Percentiles rank a stretch among this genome's conserved stretches.
phyloP scores from a whole-genome alignment of 2,329 filamentous ascomycete species.

The Fonsecaea pugnacius region DNA sequence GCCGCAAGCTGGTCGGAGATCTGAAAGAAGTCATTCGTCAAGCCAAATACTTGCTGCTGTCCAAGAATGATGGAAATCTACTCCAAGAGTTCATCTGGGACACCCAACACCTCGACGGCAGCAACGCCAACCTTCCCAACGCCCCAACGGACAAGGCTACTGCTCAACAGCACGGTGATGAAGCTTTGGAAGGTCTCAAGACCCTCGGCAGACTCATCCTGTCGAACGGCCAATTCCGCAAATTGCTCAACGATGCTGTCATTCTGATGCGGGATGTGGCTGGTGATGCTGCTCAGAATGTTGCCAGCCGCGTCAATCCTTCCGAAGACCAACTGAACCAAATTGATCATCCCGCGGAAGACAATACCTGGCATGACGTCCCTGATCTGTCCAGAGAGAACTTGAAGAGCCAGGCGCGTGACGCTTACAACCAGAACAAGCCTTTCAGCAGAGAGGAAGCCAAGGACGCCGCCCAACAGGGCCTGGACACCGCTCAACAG shows the following conservation, averaged over 20 bases:
- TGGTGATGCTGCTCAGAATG: slow-evolving; percentile 82
- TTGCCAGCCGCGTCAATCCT: slow-evolving; percentile 75
- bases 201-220: slow-evolving; percentile 87
- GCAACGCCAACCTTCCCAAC: slow-evolving; percentile 64
- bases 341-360: slow-evolving; percentile 81
- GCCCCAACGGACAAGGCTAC: slow-evolving; percentile 74
- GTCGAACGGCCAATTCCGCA: slow-evolving; percentile 95
- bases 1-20: slow-evolving; percentile 76
- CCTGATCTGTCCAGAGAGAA: slow-evolving; percentile 74
- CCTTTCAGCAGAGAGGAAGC: slow-evolving; percentile 63
- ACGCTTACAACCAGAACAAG: slow-evolving; percentile 60
- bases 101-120: slow-evolving; percentile 71
- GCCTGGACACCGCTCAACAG: slow-evolving; percentile 58
- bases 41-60: slow-evolving; percentile 81
- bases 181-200: slow-evolving; percentile 81
- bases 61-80: slow-evolving; percentile 93
- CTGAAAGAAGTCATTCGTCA: slow-evolving; percentile 78
- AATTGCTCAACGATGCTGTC: slow-evolving; percentile 80
- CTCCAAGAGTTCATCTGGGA: slow-evolving; percentile 98
- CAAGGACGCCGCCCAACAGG: slow-evolving; percentile 63
- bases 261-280: slow-evolving; percentile 87
- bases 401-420: slow-evolving; percentile 70
- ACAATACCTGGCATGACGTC: slow-evolving; percentile 91
- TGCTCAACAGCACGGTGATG: slow-evolving; percentile 79
- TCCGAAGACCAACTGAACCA: slow-evolving; percentile 74